Evolutionary conservation across 2,329 filamentous ascomycete genomes (phyloP), one percentile per base, ranked within the genome.

Genomic region (Paracoccidioides brasiliensis): DNA sequence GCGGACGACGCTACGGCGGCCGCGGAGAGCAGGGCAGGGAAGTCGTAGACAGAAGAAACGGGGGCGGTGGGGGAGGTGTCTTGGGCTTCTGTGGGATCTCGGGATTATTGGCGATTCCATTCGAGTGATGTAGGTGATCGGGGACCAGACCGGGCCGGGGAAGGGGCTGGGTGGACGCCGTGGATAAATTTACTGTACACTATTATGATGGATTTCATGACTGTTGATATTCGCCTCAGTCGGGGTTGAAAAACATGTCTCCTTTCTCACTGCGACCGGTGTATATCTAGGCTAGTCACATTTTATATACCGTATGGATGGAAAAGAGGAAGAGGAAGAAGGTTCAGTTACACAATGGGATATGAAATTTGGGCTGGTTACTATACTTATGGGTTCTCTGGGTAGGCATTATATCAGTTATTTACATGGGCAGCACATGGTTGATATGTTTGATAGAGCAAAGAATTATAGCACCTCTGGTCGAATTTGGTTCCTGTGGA

Each of bases 1-100:
- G 79, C 78, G 49, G 85, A 91, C 69, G 86, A 86, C 60, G 88
- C 86, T 10, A 76, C 79, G 60, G 77, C 80, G 70, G 77, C 88
- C 68, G 64, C 69, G 45, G 68, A 74, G 56, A 58, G 70, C 71
- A 60, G 59, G 64, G 69, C 72, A 66, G 69, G 38, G n/a, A 55
- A 30, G 42, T 15, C n/a, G 42, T 15, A 40, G 22, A 7, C 41
- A 41, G 30, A 48, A 52, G 53, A 30, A 52, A 41, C 5, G 48
- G 48, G 15, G 57, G 32, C 1, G 32, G 32, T 37, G 22, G 42
- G 6, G 41, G 43, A 50, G 58, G 51, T 44, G 57, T 48, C 52
- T 58, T 59, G 15, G 44, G 10, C 22, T 22, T 28, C 35, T 30
- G 22, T 32, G 7, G n/a, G 32, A n/a, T n/a, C 33, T 46, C 10